Base-by-base conservation (phyloP, 768 basidiomycete species). In the Crucibulum laeve region DNA sequence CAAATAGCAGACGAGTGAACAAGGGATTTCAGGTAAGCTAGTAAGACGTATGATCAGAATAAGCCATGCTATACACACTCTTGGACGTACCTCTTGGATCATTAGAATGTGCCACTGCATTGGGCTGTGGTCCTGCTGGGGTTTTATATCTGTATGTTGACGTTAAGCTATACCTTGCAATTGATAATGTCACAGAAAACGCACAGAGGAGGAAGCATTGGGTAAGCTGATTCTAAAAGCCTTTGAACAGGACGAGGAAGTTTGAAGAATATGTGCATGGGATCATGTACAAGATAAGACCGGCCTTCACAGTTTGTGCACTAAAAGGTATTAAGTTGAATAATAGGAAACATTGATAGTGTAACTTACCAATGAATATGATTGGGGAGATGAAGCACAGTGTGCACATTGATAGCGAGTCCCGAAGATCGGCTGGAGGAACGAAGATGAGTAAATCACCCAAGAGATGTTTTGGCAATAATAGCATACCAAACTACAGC, bases 321-420 rank as follows among this genome's bases (percentile, higher is more conserved):
- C 92, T 96, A 42, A 1, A 36, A 23, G 7, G 2, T 49, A 19
- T 30, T 21, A 38, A 17, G 26, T 18, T 35, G 25, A 24, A 39
- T 23, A 24, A 38, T 34, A 18, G 18, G 14, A 17, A 25, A 21
- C 21, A 45, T 34, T 43, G 28, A 38, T n/a, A 32, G 21, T 44
- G 3, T n/a, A n/a, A 60, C 78, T 44, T 57, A 95, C 93, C 55
- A 96, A 64, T 58, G 77, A 94, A 60, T 79, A 93, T 7, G 79
- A 60, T 15, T 65, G 67, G 0, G 90, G 82, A 28, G 69, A 69
- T 3, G 92, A 92, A 0, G 90, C 79, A 54, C 94, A 97, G 47
- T 84, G 86, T 11, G 86, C 90, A 57, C 94, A 97, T 57, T 96
- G 93, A 59, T 86, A 97, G 33, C 93, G 73, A 36, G 76, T 66